Base-by-base conservation (phyloP, 1,284 basidiomycete species). In the Pascua guehoae region DNA sequence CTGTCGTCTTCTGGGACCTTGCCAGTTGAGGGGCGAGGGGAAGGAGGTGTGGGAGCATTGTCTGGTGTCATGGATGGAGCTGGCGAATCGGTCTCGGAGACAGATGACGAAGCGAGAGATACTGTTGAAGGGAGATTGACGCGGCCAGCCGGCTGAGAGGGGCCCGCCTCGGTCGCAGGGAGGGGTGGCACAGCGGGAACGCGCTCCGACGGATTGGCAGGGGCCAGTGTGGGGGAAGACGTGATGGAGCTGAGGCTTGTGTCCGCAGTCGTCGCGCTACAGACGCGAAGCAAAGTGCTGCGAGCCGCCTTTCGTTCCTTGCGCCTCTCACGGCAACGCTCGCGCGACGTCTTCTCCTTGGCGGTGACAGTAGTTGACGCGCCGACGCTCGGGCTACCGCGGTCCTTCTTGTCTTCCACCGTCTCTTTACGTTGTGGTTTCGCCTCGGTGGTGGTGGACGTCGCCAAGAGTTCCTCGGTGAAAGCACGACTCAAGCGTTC, bases 401-500 rank as follows among this genome's bases (percentile, higher is more conserved):
- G 49, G 24, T 57, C 53, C 47, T 51, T 57, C 39, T 58, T 54
- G 39, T 48, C 51, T 15, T n/a, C 45, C 17, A 48, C 32, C 17
- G 55, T 17, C 24, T 32, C 24, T 32, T 43, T 39, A 24, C 24
- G 24, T 32, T 32, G 4, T 8, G 51, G 17, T 39, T 39, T 41
- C 8, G 47, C 47, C 12, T 41, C 36, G 12, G 37, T 15, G 16
- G 47, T 38, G 38, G 50, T 53, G 15, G 54, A 46, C 38, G 51
- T 63, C n/a, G 60, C 60, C 43, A 72, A 62, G 32, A 72, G 56
- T 50, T 72, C 70, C n/a, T 60, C 57, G 39, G 63, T 58, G n/a
- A 65, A 56, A 12, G 57, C 60, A 42, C 63, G 63, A 17, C 65
- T 66, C 15, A 68, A 37, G 5, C 50, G 57, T 52, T 72, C 71